Evolutionary conservation across 352 stramenopile genomes (phyloP).

Genomic region (Globisporangium irregulare): DNA sequence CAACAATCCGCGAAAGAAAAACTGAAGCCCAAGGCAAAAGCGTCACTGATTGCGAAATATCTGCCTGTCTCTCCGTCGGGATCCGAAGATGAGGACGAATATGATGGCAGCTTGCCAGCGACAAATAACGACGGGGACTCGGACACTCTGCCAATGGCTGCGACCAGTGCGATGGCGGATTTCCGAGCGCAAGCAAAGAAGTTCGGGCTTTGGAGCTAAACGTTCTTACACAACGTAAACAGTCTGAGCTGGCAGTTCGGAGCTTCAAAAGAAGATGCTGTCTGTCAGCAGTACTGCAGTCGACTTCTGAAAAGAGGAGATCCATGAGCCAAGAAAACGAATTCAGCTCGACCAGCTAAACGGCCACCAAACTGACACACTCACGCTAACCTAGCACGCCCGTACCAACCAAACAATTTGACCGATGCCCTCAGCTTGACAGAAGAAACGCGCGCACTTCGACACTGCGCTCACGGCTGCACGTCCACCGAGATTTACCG

Average conservation of each 20-base stretch:
- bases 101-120: conserved; percentile 9
- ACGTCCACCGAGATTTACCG: too few relatives aligned
- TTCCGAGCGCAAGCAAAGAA: conserved; percentile 38
- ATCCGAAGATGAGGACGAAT: conserved; percentile 17
- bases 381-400: background rate
- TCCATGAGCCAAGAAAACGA: background rate
- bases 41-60: conserved; percentile 8
- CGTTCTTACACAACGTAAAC: background rate
- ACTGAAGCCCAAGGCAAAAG: background rate
- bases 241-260: background rate
- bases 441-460: background rate
- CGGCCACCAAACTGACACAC: background rate
- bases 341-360: background rate
- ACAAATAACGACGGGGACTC: background rate
- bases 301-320: background rate
- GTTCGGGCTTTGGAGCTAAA: conserved; percentile 45
- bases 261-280: background rate
- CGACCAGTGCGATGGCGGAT: conserved; percentile 25
- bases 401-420: background rate
- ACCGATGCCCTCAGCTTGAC: background rate
- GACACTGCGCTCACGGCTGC: too few relatives aligned
- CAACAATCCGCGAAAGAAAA: background rate
- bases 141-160: background rate
- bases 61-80: background rate
- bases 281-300: background rate